Percentiles rank a stretch among this genome's conserved stretches.
Conservation (phyloP, 2,329 filamentous ascomycete species). For the Dactylellina parvicollis region DNA sequence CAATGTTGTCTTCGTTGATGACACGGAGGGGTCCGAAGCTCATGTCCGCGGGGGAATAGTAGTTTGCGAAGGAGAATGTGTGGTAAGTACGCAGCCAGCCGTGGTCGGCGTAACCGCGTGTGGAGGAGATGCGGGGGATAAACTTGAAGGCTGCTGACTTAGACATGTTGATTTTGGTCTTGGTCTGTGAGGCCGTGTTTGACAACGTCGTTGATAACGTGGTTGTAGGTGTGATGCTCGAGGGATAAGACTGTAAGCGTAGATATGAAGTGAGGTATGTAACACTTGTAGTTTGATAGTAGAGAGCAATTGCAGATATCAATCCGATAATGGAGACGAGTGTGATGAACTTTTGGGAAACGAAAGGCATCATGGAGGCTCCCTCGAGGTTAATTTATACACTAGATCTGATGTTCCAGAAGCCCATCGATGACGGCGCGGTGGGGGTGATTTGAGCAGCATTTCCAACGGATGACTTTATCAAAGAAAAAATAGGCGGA, state of each 20-base stretch:
- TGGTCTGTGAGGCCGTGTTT: neutral
- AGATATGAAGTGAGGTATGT: neutral
- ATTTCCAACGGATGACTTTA: conserved; percentile 54
- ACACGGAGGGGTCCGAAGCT: conserved; percentile 81
- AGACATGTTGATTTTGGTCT: conserved; percentile 25
- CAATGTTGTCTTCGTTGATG: conserved; percentile 87
- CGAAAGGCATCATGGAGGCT: conserved; percentile 31
- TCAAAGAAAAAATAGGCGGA: neutral
- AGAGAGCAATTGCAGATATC: conserved; percentile 11
- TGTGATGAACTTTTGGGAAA: conserved; percentile 32
- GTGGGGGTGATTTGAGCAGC: conserved; percentile 17
- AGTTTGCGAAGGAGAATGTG: conserved; percentile 81
- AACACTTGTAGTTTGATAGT: neutral
- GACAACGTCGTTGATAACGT: neutral
- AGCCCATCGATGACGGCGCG: conserved; percentile 27
- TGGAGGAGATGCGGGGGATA: conserved; percentile 75
- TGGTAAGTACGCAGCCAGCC: conserved; percentile 90
- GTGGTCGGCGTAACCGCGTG: conserved; percentile 80
- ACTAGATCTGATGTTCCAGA: neutral
- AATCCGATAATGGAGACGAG: conserved; percentile 1
- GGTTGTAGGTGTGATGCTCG: neutral
- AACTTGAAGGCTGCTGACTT: conserved; percentile 65
- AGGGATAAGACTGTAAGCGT: neutral
- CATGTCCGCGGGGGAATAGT: conserved; percentile 73
- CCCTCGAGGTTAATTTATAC: conserved; percentile 45